These are phyloP conservation scores for Heritiera littoralis DNA, from an alignment of 345 rosid genomes.

Conservation along the genomic window DNA sequence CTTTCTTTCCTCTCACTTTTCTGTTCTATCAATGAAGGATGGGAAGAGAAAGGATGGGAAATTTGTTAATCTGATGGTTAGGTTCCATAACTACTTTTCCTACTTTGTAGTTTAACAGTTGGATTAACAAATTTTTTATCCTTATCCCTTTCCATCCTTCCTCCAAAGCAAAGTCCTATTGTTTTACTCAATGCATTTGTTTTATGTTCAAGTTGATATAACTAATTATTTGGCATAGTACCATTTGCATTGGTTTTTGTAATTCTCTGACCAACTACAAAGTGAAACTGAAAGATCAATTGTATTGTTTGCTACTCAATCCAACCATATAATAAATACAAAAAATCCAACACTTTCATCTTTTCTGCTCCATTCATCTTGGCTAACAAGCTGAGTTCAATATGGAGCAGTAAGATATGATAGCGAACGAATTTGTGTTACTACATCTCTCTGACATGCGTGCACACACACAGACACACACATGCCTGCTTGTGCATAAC, in stretches of 20 bases:
- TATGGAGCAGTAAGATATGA: not conserved
- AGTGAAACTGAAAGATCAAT: slow-evolving; percentile 16
- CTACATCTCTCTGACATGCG: not conserved
- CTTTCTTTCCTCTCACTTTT: not conserved
- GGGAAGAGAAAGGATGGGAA: too few relatives aligned
- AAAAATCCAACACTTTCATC: not conserved
- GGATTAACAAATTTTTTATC: too few relatives aligned
- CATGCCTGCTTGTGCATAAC: not conserved
- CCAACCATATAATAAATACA: not conserved
- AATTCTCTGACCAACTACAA: slow-evolving; percentile 11
- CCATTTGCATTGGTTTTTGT: not conserved
- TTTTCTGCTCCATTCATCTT: not conserved
- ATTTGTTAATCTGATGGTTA: too few relatives aligned
- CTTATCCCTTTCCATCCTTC: too few relatives aligned
- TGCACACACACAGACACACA: not conserved
- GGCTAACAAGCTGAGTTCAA: not conserved
- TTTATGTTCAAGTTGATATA: not conserved
- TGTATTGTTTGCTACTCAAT: not conserved
- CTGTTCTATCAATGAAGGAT: too few relatives aligned
- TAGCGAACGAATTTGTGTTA: not conserved
- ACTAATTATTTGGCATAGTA: not conserved
- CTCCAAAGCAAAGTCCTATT: not conserved
- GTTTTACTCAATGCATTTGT: not conserved
- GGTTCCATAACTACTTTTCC: too few relatives aligned
- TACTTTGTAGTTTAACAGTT: too few relatives aligned